Conservation (phyloP, 164 flowering plant genomes). For the Pachysandra terminalis region DNA sequence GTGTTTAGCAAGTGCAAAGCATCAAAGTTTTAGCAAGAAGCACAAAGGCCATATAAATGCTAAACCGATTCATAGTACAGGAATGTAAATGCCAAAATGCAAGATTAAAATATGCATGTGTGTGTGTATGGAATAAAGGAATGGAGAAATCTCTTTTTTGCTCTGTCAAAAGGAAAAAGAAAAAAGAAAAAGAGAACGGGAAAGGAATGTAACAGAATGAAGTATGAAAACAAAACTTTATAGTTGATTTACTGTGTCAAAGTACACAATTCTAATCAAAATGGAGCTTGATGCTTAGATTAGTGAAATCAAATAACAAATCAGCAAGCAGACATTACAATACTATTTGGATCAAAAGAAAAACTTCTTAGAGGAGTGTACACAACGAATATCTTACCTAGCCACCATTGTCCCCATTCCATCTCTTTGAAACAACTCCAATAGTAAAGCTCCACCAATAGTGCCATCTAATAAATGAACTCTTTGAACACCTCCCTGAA, state of each 20-base stretch:
- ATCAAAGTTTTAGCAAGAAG: too few species aligned
- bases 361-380: background rate
- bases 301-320: background rate
- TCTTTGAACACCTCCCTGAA: conserved; percentile 97
- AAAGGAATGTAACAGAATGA: background rate
- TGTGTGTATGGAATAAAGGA: too few species aligned
- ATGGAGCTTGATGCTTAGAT: background rate
- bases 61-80: too few species aligned
- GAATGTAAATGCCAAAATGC: too few species aligned
- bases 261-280: background rate
- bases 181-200: too few species aligned
- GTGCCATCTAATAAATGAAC: conserved; percentile 95
- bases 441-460: conserved; percentile 63
- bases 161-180: too few species aligned
- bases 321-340: background rate
- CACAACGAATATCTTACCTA: conserved; percentile 44
- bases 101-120: too few species aligned
- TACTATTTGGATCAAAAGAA: background rate
- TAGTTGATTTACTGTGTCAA: background rate
- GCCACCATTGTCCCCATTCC: conserved; percentile 99
- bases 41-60: too few species aligned
- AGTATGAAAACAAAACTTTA: background rate
- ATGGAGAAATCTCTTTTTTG: too few species aligned
- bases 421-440: conserved; percentile 91
- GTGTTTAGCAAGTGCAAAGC: too few species aligned